These are phyloP conservation scores for Neurospora sp. DNA, from an alignment of 495 filamentous ascomycete species.

Conservation along the genomic window DNA sequence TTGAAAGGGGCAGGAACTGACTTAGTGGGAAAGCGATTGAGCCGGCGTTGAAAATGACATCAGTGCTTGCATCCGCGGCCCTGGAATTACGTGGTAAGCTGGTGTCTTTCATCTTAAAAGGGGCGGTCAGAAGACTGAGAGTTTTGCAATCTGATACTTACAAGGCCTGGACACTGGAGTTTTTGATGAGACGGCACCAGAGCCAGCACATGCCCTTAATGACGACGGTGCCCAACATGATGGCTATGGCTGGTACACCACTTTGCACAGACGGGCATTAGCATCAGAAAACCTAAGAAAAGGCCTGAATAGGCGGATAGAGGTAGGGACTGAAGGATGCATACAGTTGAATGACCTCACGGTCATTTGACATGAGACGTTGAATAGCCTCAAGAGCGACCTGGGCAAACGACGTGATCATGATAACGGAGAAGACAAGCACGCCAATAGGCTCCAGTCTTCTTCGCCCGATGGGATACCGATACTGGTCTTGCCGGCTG, in stretches of 20 bases:
- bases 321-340: background rate
- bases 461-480: conserved; percentile 74
- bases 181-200: conserved; percentile 82
- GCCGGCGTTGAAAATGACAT: conserved; percentile 85
- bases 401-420: conserved; percentile 83
- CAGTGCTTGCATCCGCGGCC: conserved; percentile 25
- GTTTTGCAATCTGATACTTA: conserved; percentile 29
- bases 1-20: conserved; percentile 27
- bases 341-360: conserved; percentile 57
- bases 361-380: conserved; percentile 54
- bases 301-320: background rate
- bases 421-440: conserved; percentile 71
- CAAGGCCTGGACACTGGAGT: conserved; percentile 79
- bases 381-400: conserved; percentile 64
- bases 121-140: too few species aligned
- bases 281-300: background rate
- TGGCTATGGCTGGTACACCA: conserved; percentile 58
- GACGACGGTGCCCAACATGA: conserved; percentile 75
- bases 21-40: conserved; percentile 75
- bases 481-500: conserved; percentile 61
- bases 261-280: conserved; percentile 13
- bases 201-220: conserved; percentile 81
- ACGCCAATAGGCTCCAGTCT: conserved; percentile 69
- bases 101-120: conserved; percentile 30
- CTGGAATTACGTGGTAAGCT: conserved; percentile 44